A percentile compares a stretch with the other conserved stretches of the same genome.
Evolutionary conservation across 305 asterid species (phyloP).

Genomic region (Caryopteris hybrid): DNA sequence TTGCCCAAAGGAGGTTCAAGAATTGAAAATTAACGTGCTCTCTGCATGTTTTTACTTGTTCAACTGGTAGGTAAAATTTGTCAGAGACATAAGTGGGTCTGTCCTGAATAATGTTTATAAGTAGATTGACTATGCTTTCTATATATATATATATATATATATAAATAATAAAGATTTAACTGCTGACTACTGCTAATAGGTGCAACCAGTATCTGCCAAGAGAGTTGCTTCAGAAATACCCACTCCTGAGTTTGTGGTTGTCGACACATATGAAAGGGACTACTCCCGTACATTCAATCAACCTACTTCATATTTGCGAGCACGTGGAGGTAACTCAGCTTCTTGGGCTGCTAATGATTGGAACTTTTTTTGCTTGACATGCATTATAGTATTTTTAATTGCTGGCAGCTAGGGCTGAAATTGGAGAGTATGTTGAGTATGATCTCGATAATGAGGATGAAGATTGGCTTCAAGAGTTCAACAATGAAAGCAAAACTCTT

Average conservation of each 20-base stretch:
- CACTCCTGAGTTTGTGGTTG: slow-evolving; percentile 85
- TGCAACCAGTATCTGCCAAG: slow-evolving; percentile 48
- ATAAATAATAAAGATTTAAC: too few species aligned
- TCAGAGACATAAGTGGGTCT: background rate
- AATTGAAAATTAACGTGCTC: background rate
- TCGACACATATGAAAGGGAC: slow-evolving; percentile 96
- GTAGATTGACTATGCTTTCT: slow-evolving; percentile 8
- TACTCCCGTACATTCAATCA: slow-evolving; percentile 86
- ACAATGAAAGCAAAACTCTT: slow-evolving; percentile 67
- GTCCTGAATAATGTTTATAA: background rate
- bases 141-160: too few species aligned
- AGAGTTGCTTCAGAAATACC: slow-evolving; percentile 88
- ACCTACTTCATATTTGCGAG: slow-evolving; percentile 86
- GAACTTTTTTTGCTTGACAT: slow-evolving; percentile 7
- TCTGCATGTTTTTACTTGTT: background rate
- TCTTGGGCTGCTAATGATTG: slow-evolving; percentile 11
- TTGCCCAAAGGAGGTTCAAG: background rate
- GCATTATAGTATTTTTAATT: slow-evolving; percentile 14
- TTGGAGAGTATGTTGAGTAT: slow-evolving; percentile 96
- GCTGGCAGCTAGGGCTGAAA: slow-evolving; percentile 86
- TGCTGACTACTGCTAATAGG: too few species aligned
- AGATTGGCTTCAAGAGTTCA: slow-evolving; percentile 92
- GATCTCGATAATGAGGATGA: slow-evolving; percentile 99
- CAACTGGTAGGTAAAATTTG: background rate
- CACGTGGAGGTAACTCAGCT: slow-evolving; percentile 92